These are phyloP conservation scores for Theileria orientalis DNA, from an alignment of 169 alveolate genomes.

Conservation along the genomic window DNA sequence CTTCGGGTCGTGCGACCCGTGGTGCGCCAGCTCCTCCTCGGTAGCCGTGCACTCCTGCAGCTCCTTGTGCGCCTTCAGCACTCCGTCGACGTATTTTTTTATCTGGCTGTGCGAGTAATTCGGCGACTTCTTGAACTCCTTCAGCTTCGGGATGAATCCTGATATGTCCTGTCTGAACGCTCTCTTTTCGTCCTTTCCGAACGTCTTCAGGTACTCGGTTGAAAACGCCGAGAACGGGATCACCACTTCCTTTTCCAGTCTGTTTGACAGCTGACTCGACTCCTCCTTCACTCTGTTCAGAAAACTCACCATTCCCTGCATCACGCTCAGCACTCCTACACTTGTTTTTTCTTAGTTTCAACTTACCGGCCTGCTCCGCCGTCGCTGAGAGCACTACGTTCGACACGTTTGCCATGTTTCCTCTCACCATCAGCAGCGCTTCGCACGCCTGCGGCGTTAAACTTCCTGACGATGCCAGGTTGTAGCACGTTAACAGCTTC, in stretches of 20 bases:
- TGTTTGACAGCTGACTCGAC: background rate
- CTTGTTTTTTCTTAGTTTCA: background rate
- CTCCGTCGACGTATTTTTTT: conserved; percentile 48
- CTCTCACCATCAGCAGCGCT: conserved; percentile 35
- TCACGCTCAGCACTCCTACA: conserved; percentile 37
- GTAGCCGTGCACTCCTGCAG: conserved; percentile 38
- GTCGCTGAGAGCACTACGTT: conserved; percentile 31
- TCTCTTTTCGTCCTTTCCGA: conserved; percentile 34
- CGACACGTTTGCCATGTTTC: conserved; percentile 18
- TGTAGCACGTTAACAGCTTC: conserved; percentile 13
- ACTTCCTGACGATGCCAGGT: conserved; percentile 36
- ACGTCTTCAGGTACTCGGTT: conserved; percentile 25
- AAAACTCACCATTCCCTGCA: conserved; percentile 17
- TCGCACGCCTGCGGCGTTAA: conserved; percentile 22
- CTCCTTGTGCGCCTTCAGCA: conserved; percentile 45
- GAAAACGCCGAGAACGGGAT: conserved; percentile 22
- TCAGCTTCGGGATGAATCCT: conserved; percentile 54
- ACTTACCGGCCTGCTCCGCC: conserved; percentile 57
- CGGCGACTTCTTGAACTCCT: conserved; percentile 35
- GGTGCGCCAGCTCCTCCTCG: conserved; percentile 37
- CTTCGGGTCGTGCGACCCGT: conserved; percentile 25
- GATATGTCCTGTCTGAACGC: conserved; percentile 45
- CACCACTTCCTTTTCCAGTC: conserved; percentile 17
- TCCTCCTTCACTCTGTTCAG: conserved; percentile 27
- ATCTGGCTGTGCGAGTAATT: conserved; percentile 38